Evolutionary conservation across 2,329 filamentous ascomycete genomes (phyloP).

Genomic region (Fusarium multiceps): DNA sequence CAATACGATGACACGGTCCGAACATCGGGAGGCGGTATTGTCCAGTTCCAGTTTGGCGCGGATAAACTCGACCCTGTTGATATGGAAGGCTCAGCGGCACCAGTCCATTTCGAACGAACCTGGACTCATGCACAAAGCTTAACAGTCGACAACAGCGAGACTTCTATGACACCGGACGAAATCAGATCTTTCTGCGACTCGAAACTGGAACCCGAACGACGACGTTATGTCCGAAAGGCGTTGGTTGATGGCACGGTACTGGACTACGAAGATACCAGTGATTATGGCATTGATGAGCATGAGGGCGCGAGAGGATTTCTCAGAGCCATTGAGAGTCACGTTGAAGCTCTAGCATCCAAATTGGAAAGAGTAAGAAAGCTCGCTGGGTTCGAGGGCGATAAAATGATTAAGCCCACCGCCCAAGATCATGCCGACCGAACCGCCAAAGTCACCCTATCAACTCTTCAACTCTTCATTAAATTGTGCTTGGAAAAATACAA

Average conservation of each 20-base stretch:
- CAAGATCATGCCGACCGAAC: slow-evolving; percentile 72
- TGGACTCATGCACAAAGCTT: slow-evolving; percentile 82
- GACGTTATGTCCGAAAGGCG: slow-evolving; percentile 69
- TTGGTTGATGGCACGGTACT: slow-evolving; percentile 72
- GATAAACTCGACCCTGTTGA: slow-evolving; percentile 96
- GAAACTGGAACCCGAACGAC: slow-evolving; percentile 74
- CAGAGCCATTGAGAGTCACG: slow-evolving; percentile 78
- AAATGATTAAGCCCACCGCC: slow-evolving; percentile 37
- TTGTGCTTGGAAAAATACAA: slow-evolving; percentile 91
- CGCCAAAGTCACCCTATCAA: slow-evolving; percentile 82
- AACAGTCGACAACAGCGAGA: slow-evolving; percentile 83
- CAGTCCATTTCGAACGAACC: slow-evolving; percentile 91
- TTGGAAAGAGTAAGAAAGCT: slow-evolving; percentile 65
- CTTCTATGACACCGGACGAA: slow-evolving; percentile 77
- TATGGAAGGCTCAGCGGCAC: slow-evolving; percentile 94
- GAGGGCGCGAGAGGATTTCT: slow-evolving; percentile 88
- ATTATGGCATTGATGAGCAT: slow-evolving; percentile 78
- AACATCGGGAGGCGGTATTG: slow-evolving; percentile 86
- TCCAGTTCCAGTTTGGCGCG: slow-evolving; percentile 97
- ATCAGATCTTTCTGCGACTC: slow-evolving; percentile 75
- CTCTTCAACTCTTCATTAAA: slow-evolving; percentile 79
- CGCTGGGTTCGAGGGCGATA: slow-evolving; percentile 60
- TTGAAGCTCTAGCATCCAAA: slow-evolving; percentile 70
- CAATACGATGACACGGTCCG: slow-evolving; percentile 95
- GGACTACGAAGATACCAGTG: slow-evolving; percentile 75